A percentile compares a stretch with the other conserved stretches of the same genome.
These are phyloP conservation scores for Coniochaeta sp. DNA, from an alignment of 2,329 filamentous ascomycete genomes.

Conservation along the genomic window DNA sequence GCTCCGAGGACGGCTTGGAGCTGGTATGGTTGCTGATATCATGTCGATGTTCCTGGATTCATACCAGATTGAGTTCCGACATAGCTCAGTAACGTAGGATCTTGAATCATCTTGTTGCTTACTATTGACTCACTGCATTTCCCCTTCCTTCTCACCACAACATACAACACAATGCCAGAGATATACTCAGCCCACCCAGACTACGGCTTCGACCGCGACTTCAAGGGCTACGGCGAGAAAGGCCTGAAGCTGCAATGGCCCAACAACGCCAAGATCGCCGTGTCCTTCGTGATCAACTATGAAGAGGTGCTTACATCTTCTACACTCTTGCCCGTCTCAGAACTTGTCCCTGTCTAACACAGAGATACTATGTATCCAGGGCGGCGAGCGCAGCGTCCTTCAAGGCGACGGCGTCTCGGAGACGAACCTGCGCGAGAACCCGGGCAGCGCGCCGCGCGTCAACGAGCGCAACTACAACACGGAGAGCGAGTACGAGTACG, in stretches of 20 bases:
- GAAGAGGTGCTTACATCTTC: conserved; percentile 29
- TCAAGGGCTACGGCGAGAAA: not conserved
- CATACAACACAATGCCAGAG: not conserved
- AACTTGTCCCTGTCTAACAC: too few relatives aligned
- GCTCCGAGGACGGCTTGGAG: not conserved
- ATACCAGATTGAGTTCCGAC: too few relatives aligned
- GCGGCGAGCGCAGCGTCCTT: conserved; percentile 28
- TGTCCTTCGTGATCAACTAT: conserved; percentile 38
- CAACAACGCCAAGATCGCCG: conserved; percentile 32
- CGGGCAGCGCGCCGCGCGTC: conserved; percentile 22
- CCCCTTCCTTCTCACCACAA: not conserved
- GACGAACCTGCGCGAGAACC: conserved; percentile 31
- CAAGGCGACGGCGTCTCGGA: conserved; percentile 30
- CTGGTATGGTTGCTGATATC: too few relatives aligned
- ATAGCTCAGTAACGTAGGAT: not conserved
- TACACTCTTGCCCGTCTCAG: too few relatives aligned
- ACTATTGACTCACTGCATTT: too few relatives aligned
- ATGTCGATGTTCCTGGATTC: too few relatives aligned
- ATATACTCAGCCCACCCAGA: not conserved
- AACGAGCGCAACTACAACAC: conserved; percentile 38
- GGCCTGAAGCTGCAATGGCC: conserved; percentile 31
- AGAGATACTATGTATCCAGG: conserved; percentile 6
- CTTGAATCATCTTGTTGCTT: too few relatives aligned
- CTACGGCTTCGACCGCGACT: conserved; percentile 1
- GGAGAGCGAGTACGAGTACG: conserved; percentile 46